Evolutionary conservation across 179 eudicot genomes (phyloP).

Genomic region (Beta corolliflora): DNA sequence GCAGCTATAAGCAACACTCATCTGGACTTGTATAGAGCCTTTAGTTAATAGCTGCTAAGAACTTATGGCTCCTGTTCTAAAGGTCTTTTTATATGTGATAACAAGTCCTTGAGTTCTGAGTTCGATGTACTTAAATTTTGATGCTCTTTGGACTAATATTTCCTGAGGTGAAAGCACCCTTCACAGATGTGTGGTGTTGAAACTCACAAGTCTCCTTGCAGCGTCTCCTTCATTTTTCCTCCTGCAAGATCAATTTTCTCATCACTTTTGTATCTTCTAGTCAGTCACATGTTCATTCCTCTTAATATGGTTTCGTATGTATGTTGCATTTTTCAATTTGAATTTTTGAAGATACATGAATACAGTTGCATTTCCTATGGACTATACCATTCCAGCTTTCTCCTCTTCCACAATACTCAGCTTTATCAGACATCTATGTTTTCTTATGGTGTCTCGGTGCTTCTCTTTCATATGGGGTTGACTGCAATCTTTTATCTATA

Average conservation of each 20-base stretch:
- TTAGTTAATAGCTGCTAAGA: too few relatives aligned
- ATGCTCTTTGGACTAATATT: neutral
- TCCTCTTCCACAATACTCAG: too few relatives aligned
- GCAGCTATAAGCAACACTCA: neutral
- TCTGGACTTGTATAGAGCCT: neutral
- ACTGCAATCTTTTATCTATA: neutral
- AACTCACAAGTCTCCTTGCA: neutral
- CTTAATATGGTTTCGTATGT: neutral
- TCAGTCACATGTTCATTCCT: neutral
- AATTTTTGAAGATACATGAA: neutral
- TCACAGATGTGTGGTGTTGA: neutral
- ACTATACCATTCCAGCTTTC: neutral
- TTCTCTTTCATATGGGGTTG: neutral
- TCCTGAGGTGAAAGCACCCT: neutral
- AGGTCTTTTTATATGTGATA: neutral
- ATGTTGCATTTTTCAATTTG: neutral
- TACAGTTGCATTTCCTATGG: neutral
- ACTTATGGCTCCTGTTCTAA: neutral
- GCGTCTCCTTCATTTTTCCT: neutral
- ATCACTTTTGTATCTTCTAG: neutral
- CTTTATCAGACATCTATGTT: neutral
- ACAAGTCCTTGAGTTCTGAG: neutral
- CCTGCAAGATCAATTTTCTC: neutral
- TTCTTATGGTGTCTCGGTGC: neutral
- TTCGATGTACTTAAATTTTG: neutral